A percentile compares a stretch with the other conserved stretches of the same genome.
Conservation (phyloP, 495 filamentous ascomycete species). For the Tuber umbilicatum region DNA sequence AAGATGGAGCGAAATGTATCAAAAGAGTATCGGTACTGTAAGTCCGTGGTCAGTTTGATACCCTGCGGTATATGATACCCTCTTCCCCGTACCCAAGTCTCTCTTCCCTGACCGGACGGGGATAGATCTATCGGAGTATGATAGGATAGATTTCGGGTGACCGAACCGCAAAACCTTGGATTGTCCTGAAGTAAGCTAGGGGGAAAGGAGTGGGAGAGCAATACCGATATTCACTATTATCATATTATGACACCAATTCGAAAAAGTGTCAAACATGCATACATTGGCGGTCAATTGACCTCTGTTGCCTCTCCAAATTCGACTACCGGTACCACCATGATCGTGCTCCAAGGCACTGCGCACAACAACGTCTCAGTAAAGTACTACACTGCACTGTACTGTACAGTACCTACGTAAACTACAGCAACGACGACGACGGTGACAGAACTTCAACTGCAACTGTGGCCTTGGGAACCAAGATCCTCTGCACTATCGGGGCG, state of each 20-base stretch:
- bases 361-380: neutral
- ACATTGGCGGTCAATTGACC: neutral
- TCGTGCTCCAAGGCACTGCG: neutral
- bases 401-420: neutral
- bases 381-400: too few species aligned
- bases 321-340: neutral
- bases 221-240: neutral
- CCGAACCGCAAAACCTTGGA: neutral
- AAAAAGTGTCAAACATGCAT: neutral
- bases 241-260: neutral
- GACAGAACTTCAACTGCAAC: neutral
- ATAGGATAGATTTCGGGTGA: neutral
- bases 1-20: conserved; percentile 9
- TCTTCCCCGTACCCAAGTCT: neutral
- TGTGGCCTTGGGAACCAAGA: neutral
- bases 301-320: neutral
- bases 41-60: neutral
- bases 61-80: neutral
- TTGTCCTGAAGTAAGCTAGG: neutral
- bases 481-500: neutral
- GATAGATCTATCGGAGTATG: neutral
- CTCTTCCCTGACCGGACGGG: neutral
- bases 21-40: neutral
- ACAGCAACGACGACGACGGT: neutral
- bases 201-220: neutral